phyloP scores from a whole-genome alignment of 306 rosid species.

The Vicia faba region DNA sequence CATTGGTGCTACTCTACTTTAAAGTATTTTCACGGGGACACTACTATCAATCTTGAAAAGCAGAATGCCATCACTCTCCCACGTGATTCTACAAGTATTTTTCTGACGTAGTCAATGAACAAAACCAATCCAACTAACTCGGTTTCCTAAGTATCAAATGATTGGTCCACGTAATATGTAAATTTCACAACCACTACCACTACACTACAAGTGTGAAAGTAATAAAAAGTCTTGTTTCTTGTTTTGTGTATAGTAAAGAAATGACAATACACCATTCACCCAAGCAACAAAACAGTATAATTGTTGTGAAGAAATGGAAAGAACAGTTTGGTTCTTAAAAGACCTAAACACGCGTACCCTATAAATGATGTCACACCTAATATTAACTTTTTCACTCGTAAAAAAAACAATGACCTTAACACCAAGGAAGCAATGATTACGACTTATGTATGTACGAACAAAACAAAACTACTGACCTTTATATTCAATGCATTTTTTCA shows the following conservation, averaged over 20 bases:
- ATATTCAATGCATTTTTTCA: constrained; percentile 80
- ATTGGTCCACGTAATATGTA: constrained; percentile 43
- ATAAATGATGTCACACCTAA: constrained; percentile 21
- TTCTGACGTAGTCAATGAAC: constrained; percentile 35
- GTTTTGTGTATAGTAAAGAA: neutral
- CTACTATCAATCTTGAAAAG: neutral
- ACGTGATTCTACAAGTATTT: constrained; percentile 39
- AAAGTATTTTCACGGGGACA: constrained; percentile 10
- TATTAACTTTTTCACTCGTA: constrained; percentile 1
- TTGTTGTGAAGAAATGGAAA: constrained; percentile 33
- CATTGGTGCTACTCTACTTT: too few relatives aligned
- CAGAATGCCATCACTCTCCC: constrained; percentile 22
- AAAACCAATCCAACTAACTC: constrained; percentile 37
- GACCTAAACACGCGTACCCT: constrained; percentile 29
- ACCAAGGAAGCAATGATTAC: constrained; percentile 9
- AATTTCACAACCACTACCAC: neutral
- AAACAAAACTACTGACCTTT: constrained; percentile 51
- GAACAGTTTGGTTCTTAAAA: constrained; percentile 22
- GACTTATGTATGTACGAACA: constrained; percentile 10
- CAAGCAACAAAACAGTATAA: constrained; percentile 4
- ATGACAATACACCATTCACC: constrained; percentile 1
- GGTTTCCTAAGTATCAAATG: constrained; percentile 22
- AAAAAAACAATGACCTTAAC: neutral
- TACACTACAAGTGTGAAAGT: neutral
- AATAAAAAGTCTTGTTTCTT: constrained; percentile 1